Evolutionary conservation across 2,329 filamentous ascomycete species (phyloP), one percentile per base, ranked within the genome.

Genomic region (Sporothrix schenckii): DNA sequence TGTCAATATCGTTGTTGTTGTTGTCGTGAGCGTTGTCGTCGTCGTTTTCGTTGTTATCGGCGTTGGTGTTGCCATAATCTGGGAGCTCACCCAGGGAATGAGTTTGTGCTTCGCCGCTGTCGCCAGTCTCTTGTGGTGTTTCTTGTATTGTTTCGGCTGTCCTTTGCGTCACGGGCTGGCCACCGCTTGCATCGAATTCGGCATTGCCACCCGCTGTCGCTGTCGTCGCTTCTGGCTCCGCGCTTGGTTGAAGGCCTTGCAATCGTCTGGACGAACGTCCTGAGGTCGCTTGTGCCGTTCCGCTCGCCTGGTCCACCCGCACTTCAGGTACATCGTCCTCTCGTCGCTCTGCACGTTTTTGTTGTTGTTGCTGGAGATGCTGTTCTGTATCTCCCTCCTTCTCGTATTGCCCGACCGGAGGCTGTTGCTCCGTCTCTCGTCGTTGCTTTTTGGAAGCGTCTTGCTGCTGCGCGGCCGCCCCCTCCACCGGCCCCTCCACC

Each of bases 81-180:
- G 34, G 34, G 3, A 34, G 6, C 34, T 9, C 34, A 34, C 34
- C 34, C 34, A 9, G 34, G 34, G 34, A 34, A 34, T 34, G 34
- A 34, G 34, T 34, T 34, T 34, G 34, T 34, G 34, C 34, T 34
- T 49, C 41, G n/a, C 16, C 19, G n/a, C 30, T 50, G 56, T 14
- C 27, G 24, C 3, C n/a, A n/a, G 34, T 34, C 2, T 19, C 58
- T 11, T 63, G 58, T 9, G 58, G 39, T 4, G 58, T 47, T 21
- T 63, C 39, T 47, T 63, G 58, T 44, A 63, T 63, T 27, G 58
- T 63, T 27, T 47, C 34, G 24, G 58, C 39, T 3, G n/a, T 63
- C 41, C 21, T 14, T 24, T 47, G 58, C 0, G 58, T 27, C 21
- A 21, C 19, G 11, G 39, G 58, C 9, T 47, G 58, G 21, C 19